Evolutionary conservation across 2,329 filamentous ascomycete genomes (phyloP).

Genomic region (Monilinia aucupariae): DNA sequence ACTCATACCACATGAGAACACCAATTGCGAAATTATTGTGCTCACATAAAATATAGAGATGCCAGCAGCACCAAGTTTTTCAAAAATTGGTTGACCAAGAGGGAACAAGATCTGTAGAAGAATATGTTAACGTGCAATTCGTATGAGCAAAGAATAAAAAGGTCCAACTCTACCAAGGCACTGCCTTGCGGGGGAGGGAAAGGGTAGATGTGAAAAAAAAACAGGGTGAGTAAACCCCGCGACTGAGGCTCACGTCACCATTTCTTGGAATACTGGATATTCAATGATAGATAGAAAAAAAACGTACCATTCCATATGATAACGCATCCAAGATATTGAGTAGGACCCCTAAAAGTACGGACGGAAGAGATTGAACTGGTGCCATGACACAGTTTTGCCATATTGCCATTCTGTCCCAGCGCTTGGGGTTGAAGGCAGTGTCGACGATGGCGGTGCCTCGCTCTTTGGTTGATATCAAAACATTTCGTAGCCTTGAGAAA

Average conservation of each 20-base stretch:
- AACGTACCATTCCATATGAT: conserved; percentile 65
- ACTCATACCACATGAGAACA: conserved; percentile 78
- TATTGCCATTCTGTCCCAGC: conserved; percentile 64
- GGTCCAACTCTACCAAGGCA: background rate
- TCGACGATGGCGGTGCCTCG: conserved; percentile 24
- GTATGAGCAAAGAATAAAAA: background rate
- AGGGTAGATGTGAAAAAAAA: background rate
- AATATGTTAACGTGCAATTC: conserved; percentile 51
- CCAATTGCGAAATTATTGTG: conserved; percentile 88
- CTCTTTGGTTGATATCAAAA: conserved; percentile 25
- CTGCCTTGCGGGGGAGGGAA: background rate
- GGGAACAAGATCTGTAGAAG: conserved; percentile 72
- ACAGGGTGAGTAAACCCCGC: background rate
- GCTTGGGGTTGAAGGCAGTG: conserved; percentile 54
- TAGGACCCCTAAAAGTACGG: conserved; percentile 80
- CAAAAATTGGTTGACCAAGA: conserved; percentile 79
- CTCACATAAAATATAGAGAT: conserved; percentile 99
- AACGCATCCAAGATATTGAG: conserved; percentile 92
- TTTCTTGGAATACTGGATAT: background rate
- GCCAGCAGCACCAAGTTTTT: conserved; percentile 79
- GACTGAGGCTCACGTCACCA: background rate
- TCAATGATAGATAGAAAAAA: conserved; percentile 10
- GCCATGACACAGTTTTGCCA: conserved; percentile 59
- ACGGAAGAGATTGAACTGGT: conserved; percentile 69
- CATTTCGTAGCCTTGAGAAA: conserved; percentile 32